Percentiles rank a stretch among this genome's conserved stretches.
phyloP scores from a whole-genome alignment of 2,329 filamentous ascomycete species.

The Trichocomaceae sp. region DNA sequence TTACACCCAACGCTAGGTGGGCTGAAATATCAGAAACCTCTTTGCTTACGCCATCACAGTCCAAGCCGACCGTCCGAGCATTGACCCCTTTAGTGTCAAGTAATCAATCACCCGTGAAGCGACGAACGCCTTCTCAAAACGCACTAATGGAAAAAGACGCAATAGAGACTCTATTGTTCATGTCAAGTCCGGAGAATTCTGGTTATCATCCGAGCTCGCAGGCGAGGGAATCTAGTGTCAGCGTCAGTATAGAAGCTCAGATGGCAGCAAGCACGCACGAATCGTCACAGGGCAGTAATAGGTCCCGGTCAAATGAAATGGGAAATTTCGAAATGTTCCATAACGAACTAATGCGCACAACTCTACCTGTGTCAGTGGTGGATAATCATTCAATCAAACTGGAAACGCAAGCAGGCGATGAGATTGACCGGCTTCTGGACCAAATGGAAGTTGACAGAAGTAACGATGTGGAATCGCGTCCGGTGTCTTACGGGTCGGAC shows the following conservation, averaged over 20 bases:
- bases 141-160: slow-evolving; percentile 45
- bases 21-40: slow-evolving; percentile 27
- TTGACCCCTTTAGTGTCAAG: slow-evolving; percentile 14
- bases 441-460: slow-evolving; percentile 33
- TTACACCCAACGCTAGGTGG: slow-evolving; percentile 11
- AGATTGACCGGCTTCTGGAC: slow-evolving; percentile 36
- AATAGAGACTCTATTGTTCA: slow-evolving; percentile 46
- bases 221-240: slow-evolving; percentile 17
- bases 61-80: slow-evolving; percentile 13
- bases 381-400: slow-evolving; percentile 16
- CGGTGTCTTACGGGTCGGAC: slow-evolving; percentile 9
- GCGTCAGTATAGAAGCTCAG: slow-evolving; percentile 22
- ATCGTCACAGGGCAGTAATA: slow-evolving; percentile 17
- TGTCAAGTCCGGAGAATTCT: slow-evolving; percentile 46
- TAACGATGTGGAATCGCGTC: slow-evolving; percentile 28
- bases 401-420: slow-evolving; percentile 32
- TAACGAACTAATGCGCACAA: not conserved
- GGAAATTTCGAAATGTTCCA: not conserved
- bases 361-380: not conserved
- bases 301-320: not conserved
- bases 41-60: slow-evolving; percentile 23
- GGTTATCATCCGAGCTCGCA: slow-evolving; percentile 37
- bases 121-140: slow-evolving; percentile 36
- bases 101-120: slow-evolving; percentile 13
- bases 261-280: slow-evolving; percentile 17